Base-by-base conservation (phyloP, 805 yeast species). In the Hanseniaspora osmophila region DNA sequence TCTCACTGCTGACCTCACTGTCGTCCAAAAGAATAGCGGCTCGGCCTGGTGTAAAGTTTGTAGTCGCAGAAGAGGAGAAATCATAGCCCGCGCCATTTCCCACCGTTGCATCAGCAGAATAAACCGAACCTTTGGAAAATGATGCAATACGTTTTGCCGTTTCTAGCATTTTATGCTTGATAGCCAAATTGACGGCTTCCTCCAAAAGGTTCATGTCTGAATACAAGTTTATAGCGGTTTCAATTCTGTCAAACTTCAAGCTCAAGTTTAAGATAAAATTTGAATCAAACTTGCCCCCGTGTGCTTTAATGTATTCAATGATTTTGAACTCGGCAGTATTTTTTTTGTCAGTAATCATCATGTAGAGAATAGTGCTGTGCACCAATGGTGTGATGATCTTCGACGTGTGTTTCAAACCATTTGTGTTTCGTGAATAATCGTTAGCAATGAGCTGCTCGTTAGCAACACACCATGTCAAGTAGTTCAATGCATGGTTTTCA, bases 261-360 rank as follows among this genome's bases (percentile, higher is more conserved):
- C 94, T 83, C 30, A 87, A 58, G 46, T 96, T 67, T 30, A 92
- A 60, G 3, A 88, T 73, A 52, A 83, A 84, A 51, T 84, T 86
- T 1, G 77, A 64, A 55, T 88, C 94, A 18, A 57, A 59, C 19
- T 67, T 53, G 3, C 56, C 52, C 16, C 60, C 59, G 43, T 70
- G 60, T 29, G 54, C 58, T 45, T 76, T 75, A 42, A 83, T 59
- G 48, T 74, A 75, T 27, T 63, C 66, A 45, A 80, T 61, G 35
- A 76, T 65, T 33, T 67, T 60, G n/a, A 61, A 63, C 48, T 77
- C 81, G 46, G 69, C 66, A 4, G 56, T 52, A 2, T 43, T n/a
- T 1, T 50, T 54, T 18, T 61, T 60, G 33, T 59, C 59, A 11
- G 58, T 50, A 2, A 85, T 75, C 53, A 85, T 65, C 46, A 87